Base-by-base conservation (phyloP, 768 basidiomycete genomes). In the Russula sp. region DNA sequence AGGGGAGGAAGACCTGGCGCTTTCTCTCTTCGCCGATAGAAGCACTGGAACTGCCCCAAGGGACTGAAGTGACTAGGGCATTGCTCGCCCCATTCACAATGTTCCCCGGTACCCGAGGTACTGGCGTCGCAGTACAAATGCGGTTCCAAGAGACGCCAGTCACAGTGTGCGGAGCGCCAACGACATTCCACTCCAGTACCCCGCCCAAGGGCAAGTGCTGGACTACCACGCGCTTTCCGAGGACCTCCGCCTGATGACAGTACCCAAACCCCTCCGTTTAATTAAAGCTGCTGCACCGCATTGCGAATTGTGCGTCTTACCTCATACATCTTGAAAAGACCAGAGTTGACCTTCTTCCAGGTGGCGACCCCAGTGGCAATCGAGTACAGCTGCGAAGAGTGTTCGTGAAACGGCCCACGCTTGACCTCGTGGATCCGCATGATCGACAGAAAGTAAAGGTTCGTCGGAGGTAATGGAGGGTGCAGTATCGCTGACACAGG, bases 261-360 rank as follows among this genome's bases (percentile, higher is more conserved):
- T 30, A 30, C 30, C 52, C 48, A 34, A 58, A 32, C 34, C n/a
- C 28, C 20, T 24, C 50, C 28, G 44, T 36, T 57, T 34, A 24
- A 36, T 36, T 36, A 8, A 5, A 32, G 32, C 59, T 34, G 20
- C 14, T 2, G 24, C 46, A 32, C 14, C 42, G 34, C 46, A 59
- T 24, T 40, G 26, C 24, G 20, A 42, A 22, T 22, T 13, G 26
- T 46, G 44, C 44, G 28, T 69, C 81, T 72, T 71, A 85, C 90
- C 79, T 92, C 85, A 73, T 96, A 98, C 96, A 99, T 98, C 77
- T 96, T 97, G 74, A 92, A 84, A 61, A 98, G 73, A 8, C 97
- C 94, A 40, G 83, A 82, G 75, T 94, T 90, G 42, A 94, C 93
- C 76, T 98, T 99, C 52, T 77, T 79, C 93, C 93, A 99, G 67